Base-by-base conservation (phyloP, 768 basidiomycete genomes). In the Trametes meyenii region DNA sequence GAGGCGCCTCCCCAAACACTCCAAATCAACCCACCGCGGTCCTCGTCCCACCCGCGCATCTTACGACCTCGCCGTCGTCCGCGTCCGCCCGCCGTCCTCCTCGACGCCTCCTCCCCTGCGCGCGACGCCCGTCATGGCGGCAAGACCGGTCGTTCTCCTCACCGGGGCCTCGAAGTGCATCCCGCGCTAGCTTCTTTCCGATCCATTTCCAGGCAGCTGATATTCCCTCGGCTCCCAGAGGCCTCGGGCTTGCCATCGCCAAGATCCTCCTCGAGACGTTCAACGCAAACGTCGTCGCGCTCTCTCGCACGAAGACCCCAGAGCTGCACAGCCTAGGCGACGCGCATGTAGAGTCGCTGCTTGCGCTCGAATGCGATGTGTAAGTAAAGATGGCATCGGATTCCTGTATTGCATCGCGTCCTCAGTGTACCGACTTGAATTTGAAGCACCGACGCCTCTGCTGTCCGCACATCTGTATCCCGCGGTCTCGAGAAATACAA, bases 91-190 rank as follows among this genome's bases (percentile, higher is more conserved):
- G 51, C 53, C 50, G 16, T 21, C 23, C 54, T 61, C 35, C 49
- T 40, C 55, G 45, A 26, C 60, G 39, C n/a, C n/a, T 26, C 55
- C 55, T 12, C 33, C 48, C 24, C 36, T 50, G 17, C 40, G 24
- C 26, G 12, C 42, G 21, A 48, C 53, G 45, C 33, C 29, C 19
- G 39, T 44, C 52, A 70, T 67, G 65, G 72, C 74, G 66, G 14
- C 69, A 40, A 81, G 76, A 61, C 85, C 87, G 5, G 84, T 90
- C 55, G 79, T 95, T 35, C 72, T 95, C 56, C 80, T 96, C 65
- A 92, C 94, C 59, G 95, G 96, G 55, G 94, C 91, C 19, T 95
- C 91, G 55, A 92, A 81, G 89, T 90, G 64, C 61, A 63, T 60
- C 59, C 40, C 55, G 43, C 40, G 53, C 58, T 49, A 43, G 51